These are phyloP conservation scores for Flagelloscypha sp. DNA, from an alignment of 768 basidiomycete genomes.

Conservation along the genomic window DNA sequence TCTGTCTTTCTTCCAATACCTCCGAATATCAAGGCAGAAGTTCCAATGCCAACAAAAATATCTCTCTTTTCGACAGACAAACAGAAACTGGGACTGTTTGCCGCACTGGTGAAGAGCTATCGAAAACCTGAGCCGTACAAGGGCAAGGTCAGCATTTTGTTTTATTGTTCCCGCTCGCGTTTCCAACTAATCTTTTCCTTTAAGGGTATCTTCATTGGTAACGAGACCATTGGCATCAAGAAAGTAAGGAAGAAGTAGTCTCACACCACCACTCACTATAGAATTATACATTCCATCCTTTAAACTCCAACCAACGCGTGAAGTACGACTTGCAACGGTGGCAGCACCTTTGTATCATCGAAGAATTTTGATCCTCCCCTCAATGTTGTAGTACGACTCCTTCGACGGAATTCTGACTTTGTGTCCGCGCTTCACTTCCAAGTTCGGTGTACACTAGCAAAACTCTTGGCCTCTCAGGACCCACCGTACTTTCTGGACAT, in stretches of 20 bases:
- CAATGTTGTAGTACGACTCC: no score
- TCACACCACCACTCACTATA: no score
- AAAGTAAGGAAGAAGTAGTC: constrained; percentile 91
- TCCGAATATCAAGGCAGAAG: constrained; percentile 67
- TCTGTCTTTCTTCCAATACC: constrained; percentile 80
- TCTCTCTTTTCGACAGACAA: constrained; percentile 80
- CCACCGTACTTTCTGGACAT: no score
- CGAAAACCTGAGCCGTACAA: constrained; percentile 95
- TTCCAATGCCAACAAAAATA: constrained; percentile 80
- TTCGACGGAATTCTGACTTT: no score
- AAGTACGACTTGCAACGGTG: no score
- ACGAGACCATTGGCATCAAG: constrained; percentile 86
- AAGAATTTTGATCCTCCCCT: no score
- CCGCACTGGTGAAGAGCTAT: constrained; percentile 74
- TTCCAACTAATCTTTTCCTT: constrained; percentile 6
- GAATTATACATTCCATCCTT: no score
- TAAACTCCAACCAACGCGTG: no score
- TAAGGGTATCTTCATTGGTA: constrained; percentile 91
- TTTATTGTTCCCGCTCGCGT: constrained; percentile 3
- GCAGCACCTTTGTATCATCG: no score
- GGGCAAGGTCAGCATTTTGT: constrained; percentile 64
- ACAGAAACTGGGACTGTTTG: constrained; percentile 79
- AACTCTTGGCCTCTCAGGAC: no score
- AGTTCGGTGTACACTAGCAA: no score
- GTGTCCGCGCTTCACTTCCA: no score